Percentiles rank a stretch among this genome's conserved stretches.
These are phyloP conservation scores for Russula ochroleuca DNA, from an alignment of 768 basidiomycete genomes.

Conservation along the genomic window DNA sequence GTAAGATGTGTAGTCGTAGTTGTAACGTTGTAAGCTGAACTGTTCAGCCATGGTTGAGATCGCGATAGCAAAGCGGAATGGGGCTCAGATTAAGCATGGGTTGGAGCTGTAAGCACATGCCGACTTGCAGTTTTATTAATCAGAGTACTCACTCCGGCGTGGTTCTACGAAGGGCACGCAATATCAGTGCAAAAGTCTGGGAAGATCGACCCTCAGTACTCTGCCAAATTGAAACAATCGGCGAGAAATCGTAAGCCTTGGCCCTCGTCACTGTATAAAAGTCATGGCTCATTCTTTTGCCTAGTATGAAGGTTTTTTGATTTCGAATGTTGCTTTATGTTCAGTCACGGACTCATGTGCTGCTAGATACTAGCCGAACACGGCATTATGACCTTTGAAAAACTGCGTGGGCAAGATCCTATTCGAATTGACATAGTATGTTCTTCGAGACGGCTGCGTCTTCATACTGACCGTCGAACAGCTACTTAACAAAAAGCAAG, in stretches of 20 bases:
- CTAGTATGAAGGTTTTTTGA: constrained; percentile 29
- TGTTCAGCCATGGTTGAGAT: constrained; percentile 71
- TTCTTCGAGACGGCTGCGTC: neutral
- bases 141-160: neutral
- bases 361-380: constrained; percentile 67
- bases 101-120: constrained; percentile 61
- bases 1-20: constrained; percentile 36
- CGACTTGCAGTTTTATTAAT: neutral
- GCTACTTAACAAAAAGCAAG: constrained; percentile 26
- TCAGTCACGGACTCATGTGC: constrained; percentile 6
- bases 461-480: constrained; percentile 12
- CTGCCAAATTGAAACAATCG: constrained; percentile 84
- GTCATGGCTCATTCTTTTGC: neutral
- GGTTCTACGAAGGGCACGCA: constrained; percentile 54
- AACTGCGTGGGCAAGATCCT: constrained; percentile 53
- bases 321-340: constrained; percentile 27
- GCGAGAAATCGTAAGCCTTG: constrained; percentile 79
- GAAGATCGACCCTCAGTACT: constrained; percentile 82
- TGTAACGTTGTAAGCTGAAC: neutral
- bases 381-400: constrained; percentile 60
- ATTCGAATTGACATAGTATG: constrained; percentile 59
- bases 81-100: constrained; percentile 63
- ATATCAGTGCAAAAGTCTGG: constrained; percentile 83
- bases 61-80: constrained; percentile 59
- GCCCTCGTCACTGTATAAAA: neutral